Evolutionary conservation across 2,329 filamentous ascomycete species (phyloP), one percentile per base, ranked within the genome.

Genomic region (Aspergillus intermedius): DNA sequence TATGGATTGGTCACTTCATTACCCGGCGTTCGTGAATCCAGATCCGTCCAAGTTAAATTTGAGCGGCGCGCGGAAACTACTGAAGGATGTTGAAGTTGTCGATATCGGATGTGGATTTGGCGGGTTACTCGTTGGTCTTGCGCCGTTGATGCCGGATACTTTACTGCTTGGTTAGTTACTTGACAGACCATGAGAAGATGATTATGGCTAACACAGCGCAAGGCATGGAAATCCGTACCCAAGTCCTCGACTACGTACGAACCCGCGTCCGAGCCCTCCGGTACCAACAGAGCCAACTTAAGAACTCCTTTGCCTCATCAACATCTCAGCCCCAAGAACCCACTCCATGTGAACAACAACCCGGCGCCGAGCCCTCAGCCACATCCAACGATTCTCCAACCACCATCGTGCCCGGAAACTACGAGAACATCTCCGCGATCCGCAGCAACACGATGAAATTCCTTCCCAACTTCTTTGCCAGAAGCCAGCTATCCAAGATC

Each of bases 371-470:
- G 3, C 28, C 19, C 22, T 46, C 45, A 10, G 39, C 17, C 5
- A 34, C 35, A 17, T 37, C 22, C 17, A 37, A 42, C 15, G 45
- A 45, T 15, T 32, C 42, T 4, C 45, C 53, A 23, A 52, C 52
- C 5, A 43, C 54, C 4, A 57, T 59, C 37, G 52, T 68, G 13
- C 59, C 66, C 0, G 66, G 68, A 15, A 69, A 74, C 42, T 97
- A 89, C 68, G 86, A 94, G 64, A 98, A 98, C 67, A 85, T 91
- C 47, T 84, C 87, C 30, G 94, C 89, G 64, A 76, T 98, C 43
- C 85, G 93, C 53, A 88, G 88, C 56, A 98, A 98, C 74, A 88
- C 89, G 4, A 98, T 98, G 93, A 98, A 98, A 68, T 98, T 97
- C 70, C 76, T 98, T n/a, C 91, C 94, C 53, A 97, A 98, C 66